Evolutionary conservation across 768 basidiomycete genomes (phyloP).

Genomic region (Ephemerocybe angulata): DNA sequence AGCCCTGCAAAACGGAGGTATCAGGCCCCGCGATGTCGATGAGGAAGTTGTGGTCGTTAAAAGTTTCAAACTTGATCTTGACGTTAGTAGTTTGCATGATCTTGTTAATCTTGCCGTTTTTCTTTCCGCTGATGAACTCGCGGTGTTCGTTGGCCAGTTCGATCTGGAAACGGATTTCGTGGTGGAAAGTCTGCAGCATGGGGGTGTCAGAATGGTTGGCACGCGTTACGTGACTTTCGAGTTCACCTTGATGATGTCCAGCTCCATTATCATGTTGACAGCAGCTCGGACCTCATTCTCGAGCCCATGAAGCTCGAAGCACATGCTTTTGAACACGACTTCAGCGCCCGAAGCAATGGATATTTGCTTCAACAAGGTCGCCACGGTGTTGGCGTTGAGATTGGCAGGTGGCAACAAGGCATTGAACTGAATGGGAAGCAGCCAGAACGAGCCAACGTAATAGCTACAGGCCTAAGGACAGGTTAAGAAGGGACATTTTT

Average conservation of each 20-base stretch:
- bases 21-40: slow-evolving; percentile 89
- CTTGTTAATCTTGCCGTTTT: slow-evolving; percentile 99
- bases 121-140: slow-evolving; percentile 98
- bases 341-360: slow-evolving; percentile 87
- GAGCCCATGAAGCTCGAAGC: slow-evolving; percentile 94
- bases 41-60: slow-evolving; percentile 93
- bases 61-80: slow-evolving; percentile 98
- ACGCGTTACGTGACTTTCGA: too few relatives aligned
- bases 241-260: slow-evolving; percentile 94
- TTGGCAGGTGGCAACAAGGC: slow-evolving; percentile 80
- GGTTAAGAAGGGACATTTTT: neutral
- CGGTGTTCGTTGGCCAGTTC: slow-evolving; percentile 97
- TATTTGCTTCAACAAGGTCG: slow-evolving; percentile 81
- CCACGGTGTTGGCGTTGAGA: slow-evolving; percentile 78
- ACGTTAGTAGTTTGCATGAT: slow-evolving; percentile 97
- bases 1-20: slow-evolving; percentile 78
- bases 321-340: slow-evolving; percentile 94
- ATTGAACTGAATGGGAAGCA: slow-evolving; percentile 91
- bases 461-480: slow-evolving; percentile 81
- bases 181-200: slow-evolving; percentile 77
- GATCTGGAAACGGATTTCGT: slow-evolving; percentile 97
- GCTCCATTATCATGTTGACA: slow-evolving; percentile 80
- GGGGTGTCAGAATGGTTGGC: too few relatives aligned
- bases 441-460: slow-evolving; percentile 97
- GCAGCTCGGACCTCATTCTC: slow-evolving; percentile 89